These are phyloP conservation scores for Hypsizygus ulmarius DNA, from an alignment of 1,284 basidiomycete species.

Conservation along the genomic window DNA sequence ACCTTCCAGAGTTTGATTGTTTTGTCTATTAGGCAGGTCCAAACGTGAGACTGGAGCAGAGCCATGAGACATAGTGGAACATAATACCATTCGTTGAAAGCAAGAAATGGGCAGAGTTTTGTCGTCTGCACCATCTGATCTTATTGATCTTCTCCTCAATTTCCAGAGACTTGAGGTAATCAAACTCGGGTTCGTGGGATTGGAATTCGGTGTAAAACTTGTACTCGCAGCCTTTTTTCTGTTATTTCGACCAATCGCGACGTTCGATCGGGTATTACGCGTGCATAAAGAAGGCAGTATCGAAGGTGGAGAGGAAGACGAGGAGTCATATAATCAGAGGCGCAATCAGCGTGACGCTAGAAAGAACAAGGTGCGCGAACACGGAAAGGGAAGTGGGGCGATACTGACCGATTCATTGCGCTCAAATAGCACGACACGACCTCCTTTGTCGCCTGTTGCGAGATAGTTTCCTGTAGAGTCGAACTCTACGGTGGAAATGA, in stretches of 20 bases:
- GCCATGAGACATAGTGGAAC: conserved; percentile 6
- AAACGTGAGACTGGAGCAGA: conserved; percentile 4
- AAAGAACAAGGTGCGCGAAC: conserved; percentile 12
- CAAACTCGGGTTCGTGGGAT: conserved; percentile 99
- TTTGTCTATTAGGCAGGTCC: conserved; percentile 69
- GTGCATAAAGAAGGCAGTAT: conserved; percentile 2
- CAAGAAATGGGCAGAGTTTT: conserved; percentile 96
- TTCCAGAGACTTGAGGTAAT: conserved; percentile 99
- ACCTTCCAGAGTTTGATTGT: conserved; percentile 99
- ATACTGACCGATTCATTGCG: conserved; percentile 90
- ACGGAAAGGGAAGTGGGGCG: conserved; percentile 12
- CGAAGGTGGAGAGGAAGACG: conserved; percentile 13
- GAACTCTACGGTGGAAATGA: conserved; percentile 99
- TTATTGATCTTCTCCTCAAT: conserved; percentile 99
- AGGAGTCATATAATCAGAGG: conserved; percentile 22
- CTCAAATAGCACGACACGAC: conserved; percentile 98
- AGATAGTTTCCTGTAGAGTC: conserved; percentile 99
- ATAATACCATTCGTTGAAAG: conserved; percentile 91
- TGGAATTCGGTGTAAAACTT: conserved; percentile 99
- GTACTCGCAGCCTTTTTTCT: conserved; percentile 99
- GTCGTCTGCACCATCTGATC: conserved; percentile 99
- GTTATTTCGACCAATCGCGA: conserved; percentile 17
- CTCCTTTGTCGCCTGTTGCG: conserved; percentile 99
- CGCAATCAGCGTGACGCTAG: conserved; percentile 27
- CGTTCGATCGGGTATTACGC: conserved; percentile 8